phyloP scores from a whole-genome alignment of 202 grass and related monocot genomes.

The Panicum virgatum region DNA sequence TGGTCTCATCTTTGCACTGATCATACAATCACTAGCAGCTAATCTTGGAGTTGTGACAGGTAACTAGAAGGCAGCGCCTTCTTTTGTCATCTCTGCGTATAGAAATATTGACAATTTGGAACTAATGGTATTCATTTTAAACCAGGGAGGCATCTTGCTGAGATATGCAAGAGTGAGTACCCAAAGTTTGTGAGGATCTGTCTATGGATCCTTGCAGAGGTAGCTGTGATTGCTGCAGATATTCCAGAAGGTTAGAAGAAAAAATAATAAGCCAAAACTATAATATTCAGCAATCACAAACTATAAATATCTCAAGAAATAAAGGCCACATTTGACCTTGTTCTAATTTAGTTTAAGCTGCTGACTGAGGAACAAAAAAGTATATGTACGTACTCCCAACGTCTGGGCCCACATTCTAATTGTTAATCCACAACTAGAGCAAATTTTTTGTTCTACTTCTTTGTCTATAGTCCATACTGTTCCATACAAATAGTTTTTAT shows the following conservation, averaged over 20 bases:
- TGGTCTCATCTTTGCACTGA: constrained; percentile 70
- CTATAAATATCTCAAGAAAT: neutral
- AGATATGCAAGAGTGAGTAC: constrained; percentile 75
- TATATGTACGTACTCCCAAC: neutral
- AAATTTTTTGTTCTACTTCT: neutral
- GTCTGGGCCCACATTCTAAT: neutral
- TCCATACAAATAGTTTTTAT: neutral
- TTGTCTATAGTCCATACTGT: neutral
- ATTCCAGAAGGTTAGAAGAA: constrained; percentile 65
- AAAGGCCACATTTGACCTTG: neutral
- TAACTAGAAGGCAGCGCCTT: constrained; percentile 4
- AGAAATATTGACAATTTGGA: neutral
- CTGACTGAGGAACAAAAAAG: neutral
- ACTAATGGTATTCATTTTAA: constrained; percentile 6
- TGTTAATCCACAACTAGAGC: neutral
- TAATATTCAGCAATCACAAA: neutral
- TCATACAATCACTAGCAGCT: constrained; percentile 79
- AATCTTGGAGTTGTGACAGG: constrained; percentile 89
- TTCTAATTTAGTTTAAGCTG: neutral
- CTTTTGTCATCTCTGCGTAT: neutral
- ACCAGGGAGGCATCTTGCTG: constrained; percentile 67
- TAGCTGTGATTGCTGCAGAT: constrained; percentile 71
- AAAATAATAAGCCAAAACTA: neutral
- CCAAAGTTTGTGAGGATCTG: constrained; percentile 51
- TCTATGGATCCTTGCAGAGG: constrained; percentile 57